Base-by-base conservation (phyloP, 495 filamentous ascomycete species). In the Bombardia bombarda region DNA sequence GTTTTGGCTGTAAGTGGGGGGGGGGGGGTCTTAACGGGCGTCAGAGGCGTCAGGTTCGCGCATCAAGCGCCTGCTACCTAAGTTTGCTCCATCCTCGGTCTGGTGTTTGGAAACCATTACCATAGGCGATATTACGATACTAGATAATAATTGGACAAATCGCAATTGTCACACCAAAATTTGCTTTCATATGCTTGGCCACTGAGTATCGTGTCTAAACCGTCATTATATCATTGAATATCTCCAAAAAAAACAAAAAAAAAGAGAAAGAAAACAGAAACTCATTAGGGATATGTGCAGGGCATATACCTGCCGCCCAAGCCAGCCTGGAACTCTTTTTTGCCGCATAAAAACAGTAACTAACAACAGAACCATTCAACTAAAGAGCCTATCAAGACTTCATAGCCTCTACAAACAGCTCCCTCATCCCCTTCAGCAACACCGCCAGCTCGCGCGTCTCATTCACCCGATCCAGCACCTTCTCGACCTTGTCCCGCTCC, bases 391-490 rank as follows among this genome's bases (percentile, higher is more conserved):
- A 10, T 7, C 33, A 73, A 12, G 60, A 56, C 50, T 74, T 73
- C 59, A 76, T 64, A 23, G 70, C 67, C 61, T 78, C 74, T 0
- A 77, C 72, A 63, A 98, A 95, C 32, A 96, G 50, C 51, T 83
- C 84, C 58, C 92, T 79, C 89, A 98, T 98, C 16, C 84, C 84
- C 69, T 94, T 95, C 45, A 97, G 64, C 49, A 96, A 79, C 19
- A 72, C 69, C 2, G 79, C 79, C 56, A 98, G 71, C 53, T 95
- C 86, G 53, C 89, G 74, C 38, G 76, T 83, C 64, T 95, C 87
- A 52, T 95, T 96, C 38, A 88, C 63, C 46, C 67, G 66, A 40
- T 94, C 87, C 12, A 92, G 62, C 34, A 84, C 79, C 46, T 69
- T 65, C 35, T 89, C 82, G 32, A 95, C 69, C 46, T 79, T 75